A percentile compares a stretch with the other conserved stretches of the same genome.
phyloP scores from a whole-genome alignment of 1,139 yeast species.

The Magnusiomyces fungicola region DNA sequence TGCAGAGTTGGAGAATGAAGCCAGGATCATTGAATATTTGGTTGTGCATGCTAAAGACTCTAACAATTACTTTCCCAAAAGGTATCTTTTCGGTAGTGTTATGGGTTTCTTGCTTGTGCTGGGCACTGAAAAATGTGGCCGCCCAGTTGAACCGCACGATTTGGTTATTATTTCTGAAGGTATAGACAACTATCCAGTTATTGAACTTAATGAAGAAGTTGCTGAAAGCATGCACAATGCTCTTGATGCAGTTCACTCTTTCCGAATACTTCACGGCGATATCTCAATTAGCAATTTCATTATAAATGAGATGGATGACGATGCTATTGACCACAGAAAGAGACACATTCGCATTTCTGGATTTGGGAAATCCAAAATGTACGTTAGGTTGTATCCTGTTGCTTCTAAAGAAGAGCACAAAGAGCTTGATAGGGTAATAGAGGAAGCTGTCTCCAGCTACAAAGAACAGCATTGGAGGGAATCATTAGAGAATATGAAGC shows the following conservation, averaged over 20 bases:
- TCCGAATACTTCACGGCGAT: conserved; percentile 22
- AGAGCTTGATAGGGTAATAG: conserved; percentile 29
- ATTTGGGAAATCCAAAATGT: conserved; percentile 22
- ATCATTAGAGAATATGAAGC: too few species aligned
- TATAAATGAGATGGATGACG: conserved; percentile 15
- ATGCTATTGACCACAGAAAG: conserved; percentile 5
- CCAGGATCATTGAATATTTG: conserved; percentile 25
- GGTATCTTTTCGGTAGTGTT: conserved; percentile 23
- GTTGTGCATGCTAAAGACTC: conserved; percentile 14
- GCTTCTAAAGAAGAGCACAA: conserved; percentile 23
- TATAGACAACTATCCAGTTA: neutral
- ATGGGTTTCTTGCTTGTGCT: conserved; percentile 22
- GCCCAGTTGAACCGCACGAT: conserved; percentile 19
- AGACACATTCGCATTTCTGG: conserved; percentile 12
- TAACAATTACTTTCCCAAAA: conserved; percentile 16
- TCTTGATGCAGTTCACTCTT: conserved; percentile 20
- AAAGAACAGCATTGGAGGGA: too few species aligned
- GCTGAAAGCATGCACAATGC: conserved; percentile 19
- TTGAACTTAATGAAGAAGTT: conserved; percentile 10
- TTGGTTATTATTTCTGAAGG: neutral
- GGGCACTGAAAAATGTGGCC: conserved; percentile 24
- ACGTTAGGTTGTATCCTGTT: conserved; percentile 21
- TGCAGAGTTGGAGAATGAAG: conserved; percentile 20
- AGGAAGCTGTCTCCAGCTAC: conserved; percentile 6
- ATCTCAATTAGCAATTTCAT: conserved; percentile 21